Evolutionary conservation across 2,329 filamentous ascomycete species (phyloP), one percentile per base, ranked within the genome.

Genomic region (Cercospora sp.): DNA sequence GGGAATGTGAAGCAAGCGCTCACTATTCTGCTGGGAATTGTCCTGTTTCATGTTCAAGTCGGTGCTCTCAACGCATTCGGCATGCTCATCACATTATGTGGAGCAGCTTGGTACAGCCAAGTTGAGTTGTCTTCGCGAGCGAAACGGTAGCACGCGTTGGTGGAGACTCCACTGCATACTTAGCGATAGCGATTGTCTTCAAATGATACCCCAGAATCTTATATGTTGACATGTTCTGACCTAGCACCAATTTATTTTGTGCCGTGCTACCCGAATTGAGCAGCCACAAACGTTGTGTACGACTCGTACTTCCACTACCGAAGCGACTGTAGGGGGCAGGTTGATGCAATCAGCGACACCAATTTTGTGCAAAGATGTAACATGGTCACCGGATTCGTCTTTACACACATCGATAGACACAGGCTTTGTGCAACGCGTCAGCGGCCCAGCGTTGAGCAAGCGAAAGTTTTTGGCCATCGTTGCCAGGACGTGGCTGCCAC

Each of bases 91-190:
- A 86, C 86, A 6, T 81, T 88, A 77, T 71, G 81, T 9, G 86
- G 86, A 40, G 86, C 85, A 8, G 85, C 82, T 12, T 85, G 85
- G 77, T 88, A 88, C 79, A 86, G 85, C 78, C 84, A 84, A 73
- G 84, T 86, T 16, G 86, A 87, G 77, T 78, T 87, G 43, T 82
- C 62, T 28, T 64, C 51, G 49, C 62, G 62, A 55, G 62, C 62
- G 49, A 64, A 58, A 57, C 62, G 62, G 62, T 64, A 58, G 51
- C 62, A 37, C 62, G 30, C 62, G 43, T 26, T 45, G 10, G 3
- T 21, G 32, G 13, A 5, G 28, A 13, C 3, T 43, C 13, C 53
- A 59, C 5, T 34, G 16, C n/a, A 45, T 51, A 57, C 16, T 26
- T 21, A 21, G n/a, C 9, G 53, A 30, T 30, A 34, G 26, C 53